Evolutionary conservation across 2,329 filamentous ascomycete genomes (phyloP).

Genomic region (Pseudopithomyces chartarum): DNA sequence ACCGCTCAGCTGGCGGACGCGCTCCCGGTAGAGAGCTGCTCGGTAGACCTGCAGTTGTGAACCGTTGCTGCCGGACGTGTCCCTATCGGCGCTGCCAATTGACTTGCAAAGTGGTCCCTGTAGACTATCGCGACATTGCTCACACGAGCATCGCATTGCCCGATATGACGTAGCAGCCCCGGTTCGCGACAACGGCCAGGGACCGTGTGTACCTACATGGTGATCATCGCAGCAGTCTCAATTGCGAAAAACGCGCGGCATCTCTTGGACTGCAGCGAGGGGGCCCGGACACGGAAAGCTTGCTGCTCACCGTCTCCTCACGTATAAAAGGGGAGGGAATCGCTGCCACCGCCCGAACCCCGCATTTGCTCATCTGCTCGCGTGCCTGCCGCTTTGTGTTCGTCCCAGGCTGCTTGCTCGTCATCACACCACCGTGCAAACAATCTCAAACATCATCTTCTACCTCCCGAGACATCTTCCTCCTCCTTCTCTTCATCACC

Average conservation of each 20-base stretch:
- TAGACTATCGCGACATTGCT: constrained; percentile 6
- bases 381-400: constrained; percentile 20
- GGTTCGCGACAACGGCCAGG: constrained; percentile 13
- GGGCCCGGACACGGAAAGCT: constrained; percentile 8
- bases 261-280: constrained; percentile 1
- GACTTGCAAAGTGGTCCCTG: not conserved
- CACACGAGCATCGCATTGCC: constrained; percentile 5
- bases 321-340: constrained; percentile 10
- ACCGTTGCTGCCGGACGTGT: too few relatives aligned
- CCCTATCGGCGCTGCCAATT: not conserved
- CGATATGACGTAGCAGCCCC: constrained; percentile 13
- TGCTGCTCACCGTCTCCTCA: not conserved
- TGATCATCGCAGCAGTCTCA: constrained; percentile 18
- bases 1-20: not conserved
- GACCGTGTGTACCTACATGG: too few relatives aligned
- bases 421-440: constrained; percentile 6
- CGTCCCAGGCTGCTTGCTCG: not conserved
- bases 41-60: not conserved
- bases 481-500: not conserved
- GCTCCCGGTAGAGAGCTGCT: not conserved
- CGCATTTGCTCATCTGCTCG: constrained; percentile 15
- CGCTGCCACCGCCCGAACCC: constrained; percentile 16
- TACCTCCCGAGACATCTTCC: not conserved
- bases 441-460: not conserved
- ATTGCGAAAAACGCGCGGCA: constrained; percentile 10